These are phyloP conservation scores for Scopulariopsis brevicaulis DNA, from an alignment of 2,329 filamentous ascomycete species.

Conservation along the genomic window DNA sequence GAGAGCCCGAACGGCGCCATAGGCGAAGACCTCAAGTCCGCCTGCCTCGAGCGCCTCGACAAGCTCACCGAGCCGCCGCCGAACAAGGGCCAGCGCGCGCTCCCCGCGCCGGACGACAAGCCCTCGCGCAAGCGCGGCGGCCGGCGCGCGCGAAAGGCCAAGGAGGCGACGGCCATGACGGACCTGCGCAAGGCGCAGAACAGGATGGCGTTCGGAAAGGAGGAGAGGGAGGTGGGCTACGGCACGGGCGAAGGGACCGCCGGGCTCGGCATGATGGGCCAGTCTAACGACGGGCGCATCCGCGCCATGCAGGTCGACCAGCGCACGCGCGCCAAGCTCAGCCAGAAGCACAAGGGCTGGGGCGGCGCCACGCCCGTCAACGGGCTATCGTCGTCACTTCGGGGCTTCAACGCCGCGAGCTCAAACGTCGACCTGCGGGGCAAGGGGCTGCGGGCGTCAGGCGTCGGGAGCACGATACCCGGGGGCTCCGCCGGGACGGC, in stretches of 20 bases:
- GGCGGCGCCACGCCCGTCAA: conserved; percentile 56
- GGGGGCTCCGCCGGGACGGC: conserved; percentile 54
- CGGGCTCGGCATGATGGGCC: conserved; percentile 92
- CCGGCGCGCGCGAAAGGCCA: conserved; percentile 79
- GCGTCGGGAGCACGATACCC: conserved; percentile 63
- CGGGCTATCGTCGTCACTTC: conserved; percentile 69
- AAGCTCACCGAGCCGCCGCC: conserved; percentile 87
- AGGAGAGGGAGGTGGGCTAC: conserved; percentile 88
- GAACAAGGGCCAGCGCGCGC: conserved; percentile 76
- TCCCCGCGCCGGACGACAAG: conserved; percentile 92
- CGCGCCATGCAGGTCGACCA: conserved; percentile 84
- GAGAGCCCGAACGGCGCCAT: conserved; percentile 70
- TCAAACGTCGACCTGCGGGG: conserved; percentile 60
- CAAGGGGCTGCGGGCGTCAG: conserved; percentile 68
- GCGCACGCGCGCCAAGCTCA: conserved; percentile 83
- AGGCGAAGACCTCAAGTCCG: conserved; percentile 70
- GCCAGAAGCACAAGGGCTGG: conserved; percentile 95
- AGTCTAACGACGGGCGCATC: conserved; percentile 77
- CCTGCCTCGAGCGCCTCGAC: conserved; percentile 76
- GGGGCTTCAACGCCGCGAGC: conserved; percentile 59
- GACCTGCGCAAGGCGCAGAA: conserved; percentile 95
- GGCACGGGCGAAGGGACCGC: conserved; percentile 75
- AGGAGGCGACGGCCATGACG: conserved; percentile 95
- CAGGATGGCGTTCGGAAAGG: conserved; percentile 88
- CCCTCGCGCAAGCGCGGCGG: conserved; percentile 87